These are phyloP conservation scores for Rosa lucieae DNA, from an alignment of 306 rosid genomes.

Conservation along the genomic window DNA sequence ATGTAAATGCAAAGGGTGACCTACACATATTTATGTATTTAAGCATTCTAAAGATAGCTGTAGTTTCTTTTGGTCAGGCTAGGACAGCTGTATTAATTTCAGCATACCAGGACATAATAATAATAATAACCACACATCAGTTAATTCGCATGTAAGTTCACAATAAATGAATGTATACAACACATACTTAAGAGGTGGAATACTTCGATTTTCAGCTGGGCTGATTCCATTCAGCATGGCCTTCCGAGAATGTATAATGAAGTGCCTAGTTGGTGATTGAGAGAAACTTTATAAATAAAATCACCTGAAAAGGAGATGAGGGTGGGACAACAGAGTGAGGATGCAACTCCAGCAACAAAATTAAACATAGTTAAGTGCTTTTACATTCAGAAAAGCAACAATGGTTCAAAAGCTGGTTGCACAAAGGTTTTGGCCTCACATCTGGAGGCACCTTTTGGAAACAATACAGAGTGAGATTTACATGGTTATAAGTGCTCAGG, in stretches of 20 bases:
- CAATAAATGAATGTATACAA: constrained; percentile 9
- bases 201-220: constrained; percentile 95
- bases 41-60: not conserved
- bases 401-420: not conserved
- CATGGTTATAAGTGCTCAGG: not conserved
- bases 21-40: not conserved
- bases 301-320: constrained; percentile 63
- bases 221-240: constrained; percentile 91
- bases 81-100: not conserved
- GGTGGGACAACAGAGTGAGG: constrained; percentile 27
- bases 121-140: not conserved
- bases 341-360: constrained; percentile 19
- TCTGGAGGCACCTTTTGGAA: not conserved
- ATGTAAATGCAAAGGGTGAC: not conserved
- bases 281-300: constrained; percentile 94
- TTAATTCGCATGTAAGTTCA: not conserved
- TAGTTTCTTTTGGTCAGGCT: not conserved
- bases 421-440: not conserved
- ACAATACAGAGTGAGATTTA: not conserved
- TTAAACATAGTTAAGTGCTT: not conserved
- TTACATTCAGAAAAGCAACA: not conserved
- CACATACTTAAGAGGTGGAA: constrained; percentile 92
- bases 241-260: constrained; percentile 87
- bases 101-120: not conserved
- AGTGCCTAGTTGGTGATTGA: constrained; percentile 85